These are phyloP conservation scores for Phyllosticta capitalensis DNA, from an alignment of 2,329 filamentous ascomycete species.

Conservation along the genomic window DNA sequence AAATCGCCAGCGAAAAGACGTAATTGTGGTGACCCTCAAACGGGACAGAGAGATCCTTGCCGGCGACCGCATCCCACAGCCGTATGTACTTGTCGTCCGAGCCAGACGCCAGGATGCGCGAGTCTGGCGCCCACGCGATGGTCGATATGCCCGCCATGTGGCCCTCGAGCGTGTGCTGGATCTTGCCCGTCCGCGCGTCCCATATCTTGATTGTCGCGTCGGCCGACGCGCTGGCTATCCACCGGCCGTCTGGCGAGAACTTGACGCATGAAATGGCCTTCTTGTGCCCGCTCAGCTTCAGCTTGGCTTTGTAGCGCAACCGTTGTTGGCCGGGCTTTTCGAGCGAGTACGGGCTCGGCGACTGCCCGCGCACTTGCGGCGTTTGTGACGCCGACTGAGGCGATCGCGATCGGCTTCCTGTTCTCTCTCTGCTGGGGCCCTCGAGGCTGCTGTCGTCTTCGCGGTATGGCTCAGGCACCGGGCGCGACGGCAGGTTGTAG, in stretches of 20 bases:
- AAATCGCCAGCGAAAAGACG: conserved; percentile 87
- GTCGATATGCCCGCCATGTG: conserved; percentile 90
- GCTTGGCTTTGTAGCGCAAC: conserved; percentile 61
- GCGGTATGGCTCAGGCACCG: conserved; percentile 21
- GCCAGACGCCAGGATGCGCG: conserved; percentile 75
- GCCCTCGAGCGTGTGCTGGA: conserved; percentile 82
- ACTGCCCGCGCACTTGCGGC: conserved; percentile 12
- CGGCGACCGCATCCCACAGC: conserved; percentile 63
- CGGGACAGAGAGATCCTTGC: conserved; percentile 48
- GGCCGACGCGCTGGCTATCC: conserved; percentile 74
- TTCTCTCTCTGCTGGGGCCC: not conserved
- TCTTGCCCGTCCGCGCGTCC: conserved; percentile 66
- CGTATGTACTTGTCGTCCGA: conserved; percentile 95
- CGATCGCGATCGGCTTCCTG: not conserved
- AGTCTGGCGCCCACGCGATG: conserved; percentile 89
- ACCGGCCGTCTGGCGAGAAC: conserved; percentile 82
- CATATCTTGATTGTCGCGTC: conserved; percentile 89
- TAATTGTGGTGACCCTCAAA: conserved; percentile 92
- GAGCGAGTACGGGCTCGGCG: conserved; percentile 9
- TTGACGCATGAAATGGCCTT: conserved; percentile 74
- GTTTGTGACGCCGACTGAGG: conserved; percentile 14
- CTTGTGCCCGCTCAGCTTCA: conserved; percentile 67
- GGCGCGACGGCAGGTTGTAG: conserved; percentile 25
- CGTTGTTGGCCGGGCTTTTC: conserved; percentile 39
- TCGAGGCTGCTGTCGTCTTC: conserved; percentile 16